Percentiles rank a stretch among this genome's conserved stretches.
Conservation (phyloP, 2,329 filamentous ascomycete genomes). For the Daldinia sp. region DNA sequence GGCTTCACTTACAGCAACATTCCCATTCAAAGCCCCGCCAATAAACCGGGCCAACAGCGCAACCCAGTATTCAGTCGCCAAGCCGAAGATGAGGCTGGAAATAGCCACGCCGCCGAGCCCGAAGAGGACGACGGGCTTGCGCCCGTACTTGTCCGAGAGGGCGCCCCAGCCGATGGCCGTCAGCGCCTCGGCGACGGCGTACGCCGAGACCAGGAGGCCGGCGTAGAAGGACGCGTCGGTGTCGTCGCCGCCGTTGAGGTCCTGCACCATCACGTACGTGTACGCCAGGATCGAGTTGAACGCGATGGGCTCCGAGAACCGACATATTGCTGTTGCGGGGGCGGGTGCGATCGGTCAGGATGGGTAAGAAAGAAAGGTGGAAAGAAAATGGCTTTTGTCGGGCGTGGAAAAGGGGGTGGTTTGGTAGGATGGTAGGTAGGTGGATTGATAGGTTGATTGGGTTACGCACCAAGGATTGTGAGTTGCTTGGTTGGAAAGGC, state of each 20-base stretch:
- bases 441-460: background rate
- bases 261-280: constrained; percentile 53
- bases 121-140: constrained; percentile 49
- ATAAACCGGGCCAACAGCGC: constrained; percentile 53
- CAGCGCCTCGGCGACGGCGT: constrained; percentile 53
- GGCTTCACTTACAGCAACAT: constrained; percentile 46
- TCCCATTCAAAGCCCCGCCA: constrained; percentile 52
- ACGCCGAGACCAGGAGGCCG: constrained; percentile 57
- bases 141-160: constrained; percentile 52
- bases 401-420: background rate
- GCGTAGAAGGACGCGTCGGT: constrained; percentile 57
- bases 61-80: constrained; percentile 53
- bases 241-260: constrained; percentile 50
- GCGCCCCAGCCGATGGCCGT: constrained; percentile 54
- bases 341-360: background rate
- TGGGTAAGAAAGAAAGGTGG: no score
- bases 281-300: constrained; percentile 57
- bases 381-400: no score
- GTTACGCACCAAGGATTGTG: constrained; percentile 50
- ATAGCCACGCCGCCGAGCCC: constrained; percentile 50
- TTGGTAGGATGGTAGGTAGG: background rate
- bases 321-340: constrained; percentile 51
- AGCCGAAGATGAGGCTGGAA: constrained; percentile 53
- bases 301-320: constrained; percentile 56
- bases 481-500: constrained; percentile 57